Base-by-base conservation (phyloP, 768 basidiomycete genomes). In the Termitomyces sp. region DNA sequence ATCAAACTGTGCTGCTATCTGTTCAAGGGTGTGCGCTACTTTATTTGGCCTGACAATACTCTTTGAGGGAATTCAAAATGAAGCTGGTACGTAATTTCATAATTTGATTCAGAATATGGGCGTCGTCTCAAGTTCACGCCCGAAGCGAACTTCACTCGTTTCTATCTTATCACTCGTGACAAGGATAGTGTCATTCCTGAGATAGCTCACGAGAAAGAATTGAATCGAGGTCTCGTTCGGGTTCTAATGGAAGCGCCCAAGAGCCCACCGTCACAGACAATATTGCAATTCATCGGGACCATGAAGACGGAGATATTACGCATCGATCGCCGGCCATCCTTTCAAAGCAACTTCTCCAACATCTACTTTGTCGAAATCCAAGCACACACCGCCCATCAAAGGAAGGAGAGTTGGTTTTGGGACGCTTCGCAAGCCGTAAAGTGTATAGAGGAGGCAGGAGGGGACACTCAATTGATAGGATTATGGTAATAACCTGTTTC, bases 141-240 rank as follows among this genome's bases (percentile, higher is more conserved):
- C 15, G 40, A 32, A 89, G 89, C 68, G 18, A 89, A 90, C 60
- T 81, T 73, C 49, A 90, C 89, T 5, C 80, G 87, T 39, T 90
- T 90, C 69, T 87, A 81, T 60, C 69, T 89, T 43, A 59, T 89
- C 53, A 71, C 78, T 3, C 66, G 71, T 29, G 70, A 74, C 13
- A 62, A 61, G 33, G 63, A 74, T 3, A 55, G 58, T 18, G 10
- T 36, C 50, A 7, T 58, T 36, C 41, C 58, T 40, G 54, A 59
- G 50, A 31, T 33, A 44, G 36, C 20, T 31, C 25, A 31, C 20
- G 38, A 48, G 43, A 50, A 42, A 43, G 25, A 53, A 32, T 50
- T 52, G 35, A 57, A 60, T 44, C 71, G 65, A 46, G 75, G 70
- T 27, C 66, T 77, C 3, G 49, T 76, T 40, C 69, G 69, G 25